Percentiles rank a stretch among this genome's conserved stretches.
These are phyloP conservation scores for Pharus latifolius DNA, from an alignment of 176 grass and related monocot genomes.

Conservation along the genomic window DNA sequence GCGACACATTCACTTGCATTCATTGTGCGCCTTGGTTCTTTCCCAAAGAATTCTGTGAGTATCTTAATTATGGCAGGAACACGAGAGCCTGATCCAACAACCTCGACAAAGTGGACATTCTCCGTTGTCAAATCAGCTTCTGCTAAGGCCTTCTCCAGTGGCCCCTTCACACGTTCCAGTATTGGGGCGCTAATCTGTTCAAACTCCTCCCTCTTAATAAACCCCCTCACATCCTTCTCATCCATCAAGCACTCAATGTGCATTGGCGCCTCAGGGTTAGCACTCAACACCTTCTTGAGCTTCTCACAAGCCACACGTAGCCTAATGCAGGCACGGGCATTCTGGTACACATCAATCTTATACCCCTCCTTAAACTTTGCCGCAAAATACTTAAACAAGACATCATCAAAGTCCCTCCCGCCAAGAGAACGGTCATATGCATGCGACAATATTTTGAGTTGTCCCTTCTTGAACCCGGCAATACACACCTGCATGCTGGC, in stretches of 20 bases:
- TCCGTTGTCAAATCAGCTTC: slow-evolving; percentile 63
- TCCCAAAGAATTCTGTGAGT: slow-evolving; percentile 70
- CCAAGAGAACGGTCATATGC: slow-evolving; percentile 71
- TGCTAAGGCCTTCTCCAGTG: slow-evolving; percentile 56
- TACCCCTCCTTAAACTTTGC: slow-evolving; percentile 82
- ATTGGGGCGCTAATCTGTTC: slow-evolving; percentile 55
- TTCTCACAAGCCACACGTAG: slow-evolving; percentile 71
- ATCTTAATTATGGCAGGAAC: slow-evolving; percentile 86
- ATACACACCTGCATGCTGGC: slow-evolving; percentile 85
- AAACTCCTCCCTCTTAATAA: slow-evolving; percentile 86
- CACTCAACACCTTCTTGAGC: slow-evolving; percentile 79
- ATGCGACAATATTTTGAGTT: slow-evolving; percentile 76
- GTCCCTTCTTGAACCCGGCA: slow-evolving; percentile 72
- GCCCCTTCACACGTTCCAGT: slow-evolving; percentile 64
- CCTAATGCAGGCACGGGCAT: slow-evolving; percentile 71
- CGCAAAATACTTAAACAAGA: slow-evolving; percentile 62
- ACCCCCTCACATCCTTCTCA: slow-evolving; percentile 78
- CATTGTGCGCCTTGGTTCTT: slow-evolving; percentile 84
- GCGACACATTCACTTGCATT: slow-evolving; percentile 93
- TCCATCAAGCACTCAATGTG: slow-evolving; percentile 95
- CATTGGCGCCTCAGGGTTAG: slow-evolving; percentile 72
- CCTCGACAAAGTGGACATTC: slow-evolving; percentile 73
- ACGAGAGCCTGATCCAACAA: slow-evolving; percentile 87
- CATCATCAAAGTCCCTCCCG: slow-evolving; percentile 81
- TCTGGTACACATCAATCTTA: slow-evolving; percentile 87